Evolutionary conservation across 1,284 basidiomycete genomes (phyloP).

Genomic region (Rugosomyces carneus): DNA sequence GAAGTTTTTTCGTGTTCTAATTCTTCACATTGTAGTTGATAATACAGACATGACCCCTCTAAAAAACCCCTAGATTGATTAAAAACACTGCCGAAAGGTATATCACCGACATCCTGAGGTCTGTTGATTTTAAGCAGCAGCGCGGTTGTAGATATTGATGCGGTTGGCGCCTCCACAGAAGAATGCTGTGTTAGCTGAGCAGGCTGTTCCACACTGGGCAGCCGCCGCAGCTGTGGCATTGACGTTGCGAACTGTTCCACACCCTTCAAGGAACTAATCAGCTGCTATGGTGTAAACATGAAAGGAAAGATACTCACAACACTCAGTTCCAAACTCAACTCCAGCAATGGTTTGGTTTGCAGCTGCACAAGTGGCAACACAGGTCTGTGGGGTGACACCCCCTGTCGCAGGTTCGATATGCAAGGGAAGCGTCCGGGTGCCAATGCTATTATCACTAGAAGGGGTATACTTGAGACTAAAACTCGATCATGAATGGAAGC

Average conservation of each 20-base stretch:
- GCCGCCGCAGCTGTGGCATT: constrained; percentile 4
- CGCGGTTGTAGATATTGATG: constrained; percentile 4
- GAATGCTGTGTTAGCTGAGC: constrained; percentile 6
- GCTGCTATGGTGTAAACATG: background rate
- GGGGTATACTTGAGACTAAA: background rate
- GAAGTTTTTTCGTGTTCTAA: too few relatives aligned
- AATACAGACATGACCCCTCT: too few relatives aligned
- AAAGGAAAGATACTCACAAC: constrained; percentile 4
- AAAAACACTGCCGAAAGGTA: background rate
- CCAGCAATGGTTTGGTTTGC: constrained; percentile 3
- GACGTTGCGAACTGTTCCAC: constrained; percentile 4
- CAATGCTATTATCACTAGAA: constrained; percentile 10
- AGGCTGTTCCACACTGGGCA: constrained; percentile 9
- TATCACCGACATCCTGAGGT: background rate
- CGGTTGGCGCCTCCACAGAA: constrained; percentile 10
- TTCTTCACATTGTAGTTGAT: too few relatives aligned
- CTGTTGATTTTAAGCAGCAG: background rate
- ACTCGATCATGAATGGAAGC: background rate
- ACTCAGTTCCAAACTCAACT: constrained; percentile 5
- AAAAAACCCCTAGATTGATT: too few relatives aligned
- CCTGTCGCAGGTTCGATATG: constrained; percentile 5
- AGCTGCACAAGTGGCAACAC: constrained; percentile 2
- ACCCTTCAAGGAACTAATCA: constrained; percentile 4
- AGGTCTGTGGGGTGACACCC: constrained; percentile 7
- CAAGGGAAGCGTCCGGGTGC: constrained; percentile 4